Conservation (phyloP, 164 flowering plant species). For the Macadamia tetraphylla region DNA sequence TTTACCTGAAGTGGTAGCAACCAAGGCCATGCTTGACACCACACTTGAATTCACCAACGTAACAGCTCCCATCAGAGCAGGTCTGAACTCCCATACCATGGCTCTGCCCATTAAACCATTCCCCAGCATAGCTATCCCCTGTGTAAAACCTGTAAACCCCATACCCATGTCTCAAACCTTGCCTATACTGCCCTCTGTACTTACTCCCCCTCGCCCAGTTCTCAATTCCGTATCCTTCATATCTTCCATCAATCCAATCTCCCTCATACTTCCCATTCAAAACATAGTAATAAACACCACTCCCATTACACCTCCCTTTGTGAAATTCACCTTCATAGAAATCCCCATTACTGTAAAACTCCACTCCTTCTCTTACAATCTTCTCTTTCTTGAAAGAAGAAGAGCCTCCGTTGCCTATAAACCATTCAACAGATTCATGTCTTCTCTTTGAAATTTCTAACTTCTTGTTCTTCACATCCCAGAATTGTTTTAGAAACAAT, state of each 20-base stretch:
- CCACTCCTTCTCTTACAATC: slow-evolving; percentile 58
- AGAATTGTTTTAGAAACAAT: slow-evolving; percentile 18
- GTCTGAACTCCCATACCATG: slow-evolving; percentile 81
- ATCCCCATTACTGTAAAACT: slow-evolving; percentile 86
- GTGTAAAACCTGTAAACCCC: slow-evolving; percentile 81
- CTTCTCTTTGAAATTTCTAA: slow-evolving; percentile 16
- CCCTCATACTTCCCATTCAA: slow-evolving; percentile 87
- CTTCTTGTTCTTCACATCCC: slow-evolving; percentile 26
- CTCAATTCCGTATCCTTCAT: slow-evolving; percentile 88
- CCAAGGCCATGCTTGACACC: slow-evolving; percentile 94
- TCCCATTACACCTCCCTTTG: slow-evolving; percentile 72
- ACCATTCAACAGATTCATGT: slow-evolving; percentile 65
- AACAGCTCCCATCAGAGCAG: slow-evolving; percentile 86
- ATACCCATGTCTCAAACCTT: slow-evolving; percentile 71
- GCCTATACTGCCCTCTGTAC: slow-evolving; percentile 73
- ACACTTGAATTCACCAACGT: slow-evolving; percentile 75
- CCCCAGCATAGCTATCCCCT: slow-evolving; percentile 82
- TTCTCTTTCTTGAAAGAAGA: slow-evolving; percentile 8
- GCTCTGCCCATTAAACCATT: slow-evolving; percentile 90
- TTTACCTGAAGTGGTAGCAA: slow-evolving; percentile 83
- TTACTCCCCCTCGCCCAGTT: slow-evolving; percentile 86
- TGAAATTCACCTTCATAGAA: slow-evolving; percentile 91
- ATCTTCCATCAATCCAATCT: slow-evolving; percentile 87
- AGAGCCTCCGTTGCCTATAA: slow-evolving; percentile 38
- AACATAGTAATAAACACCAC: slow-evolving; percentile 78